Evolutionary conservation across 208 protist genomes (phyloP), one percentile per base, ranked within the genome.

Genomic region (Trypanosoma congolense): DNA sequence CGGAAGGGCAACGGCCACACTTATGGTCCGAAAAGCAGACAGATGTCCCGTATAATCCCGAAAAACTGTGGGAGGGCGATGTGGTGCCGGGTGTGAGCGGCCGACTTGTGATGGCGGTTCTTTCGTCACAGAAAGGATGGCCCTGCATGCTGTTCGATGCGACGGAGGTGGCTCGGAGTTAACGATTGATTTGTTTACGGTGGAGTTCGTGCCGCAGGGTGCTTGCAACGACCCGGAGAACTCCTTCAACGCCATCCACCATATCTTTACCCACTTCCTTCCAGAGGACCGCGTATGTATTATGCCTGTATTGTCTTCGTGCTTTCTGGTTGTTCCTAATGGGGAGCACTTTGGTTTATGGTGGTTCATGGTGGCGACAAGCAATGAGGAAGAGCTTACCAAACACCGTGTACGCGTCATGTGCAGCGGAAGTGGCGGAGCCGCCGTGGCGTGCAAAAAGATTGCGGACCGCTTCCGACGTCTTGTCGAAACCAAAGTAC

Each of bases 251-350:
- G 81, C 79, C 2, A 58, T 77, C 25, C 43, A 50, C 31, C 63
- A 87, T 41, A 77, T 92, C 0, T 89, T 95, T 47, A 73, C 57
- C 22, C 78, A 70, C 14, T 88, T 79, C 22, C 59, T 86, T 2
- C 73, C 81, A 4, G 77, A 95, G 51, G 87, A 95, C 59, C 53
- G 69, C 51, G 83, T 92, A 41, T 89, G 83, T 59, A 68, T 95
- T 47, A 44, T 91, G 2, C 70, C 69, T 12, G 62, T 61, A 18
- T 53, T 36, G 25, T 24, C 72, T 16, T 64, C 71, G 22, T 67
- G 61, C 24, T 83, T 78, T 49, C 45, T 77, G 4, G 78, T 86
- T 46, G 48, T 94, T 22, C 77, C 77, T 0, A 83, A 80, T 33
- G 55, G 50, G 22, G 31, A 49, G 14, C 64, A 65, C 52, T 79